Conservation (phyloP, 441 rosid genomes). For the Erodium texanum region DNA sequence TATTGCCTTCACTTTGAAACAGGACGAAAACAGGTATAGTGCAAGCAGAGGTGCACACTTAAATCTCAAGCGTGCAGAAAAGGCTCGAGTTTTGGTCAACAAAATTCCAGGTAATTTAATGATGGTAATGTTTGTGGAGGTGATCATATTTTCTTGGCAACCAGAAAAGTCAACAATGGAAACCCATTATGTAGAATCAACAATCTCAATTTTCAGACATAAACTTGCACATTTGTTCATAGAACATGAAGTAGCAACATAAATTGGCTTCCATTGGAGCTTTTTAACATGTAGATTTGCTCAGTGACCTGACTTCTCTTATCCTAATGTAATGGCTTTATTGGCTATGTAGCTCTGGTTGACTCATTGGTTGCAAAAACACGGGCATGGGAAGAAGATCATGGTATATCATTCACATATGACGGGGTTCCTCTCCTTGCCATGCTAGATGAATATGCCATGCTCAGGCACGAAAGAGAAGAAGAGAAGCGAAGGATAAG, state of each 20-base stretch:
- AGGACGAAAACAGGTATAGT: constrained; percentile 93
- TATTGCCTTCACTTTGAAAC: constrained; percentile 24
- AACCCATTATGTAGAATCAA: not conserved
- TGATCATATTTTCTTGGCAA: too few relatives aligned
- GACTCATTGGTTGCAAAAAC: constrained; percentile 79
- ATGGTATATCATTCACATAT: constrained; percentile 50
- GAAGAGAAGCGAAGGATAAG: constrained; percentile 79
- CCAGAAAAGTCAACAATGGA: too few relatives aligned
- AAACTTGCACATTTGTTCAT: not conserved
- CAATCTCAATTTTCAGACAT: not conserved
- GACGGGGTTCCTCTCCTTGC: constrained; percentile 93
- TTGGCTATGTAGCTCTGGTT: constrained; percentile 49
- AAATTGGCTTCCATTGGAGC: not conserved
- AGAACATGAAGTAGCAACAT: not conserved
- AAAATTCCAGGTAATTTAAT: constrained; percentile 70
- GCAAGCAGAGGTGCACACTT: constrained; percentile 96
- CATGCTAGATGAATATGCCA: constrained; percentile 92
- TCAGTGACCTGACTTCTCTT: not conserved
- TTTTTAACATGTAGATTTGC: not conserved
- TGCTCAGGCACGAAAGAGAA: constrained; percentile 94
- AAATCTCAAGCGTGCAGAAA: constrained; percentile 97
- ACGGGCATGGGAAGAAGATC: constrained; percentile 81
- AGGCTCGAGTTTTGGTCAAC: constrained; percentile 81
- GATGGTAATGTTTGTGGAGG: too few relatives aligned
- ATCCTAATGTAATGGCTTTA: not conserved